These are phyloP conservation scores for Centella asiatica DNA, from an alignment of 129 eudicot species.

Conservation along the genomic window DNA sequence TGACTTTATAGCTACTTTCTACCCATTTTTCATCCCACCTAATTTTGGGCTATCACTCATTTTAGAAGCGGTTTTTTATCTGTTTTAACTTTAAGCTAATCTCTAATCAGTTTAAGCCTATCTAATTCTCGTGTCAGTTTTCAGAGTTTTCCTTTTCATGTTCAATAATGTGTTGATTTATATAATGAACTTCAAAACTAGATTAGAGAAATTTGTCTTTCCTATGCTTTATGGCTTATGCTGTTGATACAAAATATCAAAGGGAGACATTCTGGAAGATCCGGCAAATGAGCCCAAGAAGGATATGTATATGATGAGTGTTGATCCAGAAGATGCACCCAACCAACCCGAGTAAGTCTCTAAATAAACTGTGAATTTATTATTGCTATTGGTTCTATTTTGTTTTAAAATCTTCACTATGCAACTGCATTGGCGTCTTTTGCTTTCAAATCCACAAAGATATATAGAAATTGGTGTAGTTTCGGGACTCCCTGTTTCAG, in stretches of 20 bases:
- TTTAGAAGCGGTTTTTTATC: neutral
- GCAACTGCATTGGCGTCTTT: neutral
- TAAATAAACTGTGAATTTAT: neutral
- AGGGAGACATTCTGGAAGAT: conserved; percentile 98
- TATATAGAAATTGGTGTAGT: conserved; percentile 80
- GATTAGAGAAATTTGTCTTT: neutral
- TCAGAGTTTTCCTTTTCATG: neutral
- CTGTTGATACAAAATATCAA: conserved; percentile 1
- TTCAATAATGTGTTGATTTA: neutral
- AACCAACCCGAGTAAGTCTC: conserved; percentile 68
- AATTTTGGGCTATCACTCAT: no score
- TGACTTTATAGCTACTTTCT: no score
- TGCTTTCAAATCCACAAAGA: conserved; percentile 31
- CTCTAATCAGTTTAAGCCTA: neutral
- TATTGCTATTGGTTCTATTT: neutral
- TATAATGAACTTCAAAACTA: neutral
- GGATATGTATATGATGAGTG: conserved; percentile 96
- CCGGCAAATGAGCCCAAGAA: conserved; percentile 92
- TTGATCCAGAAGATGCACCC: conserved; percentile 89
- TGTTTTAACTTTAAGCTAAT: no score
- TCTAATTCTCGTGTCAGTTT: neutral
- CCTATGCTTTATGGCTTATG: neutral
- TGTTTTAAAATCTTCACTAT: neutral
- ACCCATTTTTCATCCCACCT: no score
- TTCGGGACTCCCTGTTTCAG: conserved; percentile 73